Percentiles rank a stretch among this genome's conserved stretches.
Conservation (phyloP, 2,329 filamentous ascomycete genomes). For the Cladobotryum protrusum region DNA sequence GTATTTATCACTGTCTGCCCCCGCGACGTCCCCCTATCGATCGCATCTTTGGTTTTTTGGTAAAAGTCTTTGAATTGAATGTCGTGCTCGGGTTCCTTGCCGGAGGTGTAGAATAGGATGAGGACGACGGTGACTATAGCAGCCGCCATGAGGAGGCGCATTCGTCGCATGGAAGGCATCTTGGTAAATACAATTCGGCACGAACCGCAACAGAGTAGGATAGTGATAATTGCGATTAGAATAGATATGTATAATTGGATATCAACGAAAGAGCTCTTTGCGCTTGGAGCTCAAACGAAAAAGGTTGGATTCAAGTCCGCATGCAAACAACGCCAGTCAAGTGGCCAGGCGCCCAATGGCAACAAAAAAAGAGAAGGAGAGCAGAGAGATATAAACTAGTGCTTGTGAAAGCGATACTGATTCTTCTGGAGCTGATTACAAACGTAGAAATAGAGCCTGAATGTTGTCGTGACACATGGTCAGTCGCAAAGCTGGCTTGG, state of each 20-base stretch:
- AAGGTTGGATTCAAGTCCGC: too few relatives aligned
- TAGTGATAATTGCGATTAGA: not conserved
- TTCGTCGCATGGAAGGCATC: constrained; percentile 66
- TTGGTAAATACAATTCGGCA: constrained; percentile 10
- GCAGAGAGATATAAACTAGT: not conserved
- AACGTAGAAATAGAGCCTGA: not conserved
- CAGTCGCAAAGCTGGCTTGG: not conserved
- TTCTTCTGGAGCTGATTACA: not conserved
- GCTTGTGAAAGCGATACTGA: too few relatives aligned
- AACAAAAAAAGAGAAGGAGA: not conserved
- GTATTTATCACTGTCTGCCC: constrained; percentile 36
- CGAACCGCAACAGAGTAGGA: constrained; percentile 13
- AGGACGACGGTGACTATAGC: constrained; percentile 59
- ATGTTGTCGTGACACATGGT: constrained; percentile 5
- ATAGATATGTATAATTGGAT: too few relatives aligned
- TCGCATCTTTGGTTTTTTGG: constrained; percentile 51
- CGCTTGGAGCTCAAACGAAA: too few relatives aligned
- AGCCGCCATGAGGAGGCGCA: constrained; percentile 60
- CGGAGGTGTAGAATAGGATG: constrained; percentile 66
- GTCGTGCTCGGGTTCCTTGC: constrained; percentile 35
- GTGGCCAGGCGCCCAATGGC: not conserved
- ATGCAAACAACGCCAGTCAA: too few relatives aligned
- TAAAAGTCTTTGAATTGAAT: constrained; percentile 47
- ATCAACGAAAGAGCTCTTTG: too few relatives aligned
- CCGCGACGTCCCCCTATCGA: constrained; percentile 34